These are phyloP conservation scores for Paecilomyces dactylethromorphus DNA, from an alignment of 2,329 filamentous ascomycete species.

Conservation along the genomic window DNA sequence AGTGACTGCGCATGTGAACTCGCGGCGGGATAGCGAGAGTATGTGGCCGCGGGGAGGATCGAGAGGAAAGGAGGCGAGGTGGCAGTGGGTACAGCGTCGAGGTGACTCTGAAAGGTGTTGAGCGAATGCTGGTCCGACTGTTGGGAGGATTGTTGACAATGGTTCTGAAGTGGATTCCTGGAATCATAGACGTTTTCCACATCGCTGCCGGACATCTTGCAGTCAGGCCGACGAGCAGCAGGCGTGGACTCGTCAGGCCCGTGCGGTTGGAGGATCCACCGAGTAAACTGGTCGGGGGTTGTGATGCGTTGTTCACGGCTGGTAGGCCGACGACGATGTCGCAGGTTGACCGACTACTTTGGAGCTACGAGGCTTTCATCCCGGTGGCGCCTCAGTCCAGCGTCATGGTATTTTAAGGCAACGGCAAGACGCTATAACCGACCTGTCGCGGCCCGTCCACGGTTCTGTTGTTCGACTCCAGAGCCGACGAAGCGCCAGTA, in stretches of 20 bases:
- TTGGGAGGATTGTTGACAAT: constrained; percentile 25
- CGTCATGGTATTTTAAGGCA: constrained; percentile 27
- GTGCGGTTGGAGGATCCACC: constrained; percentile 15
- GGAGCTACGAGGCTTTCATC: constrained; percentile 31
- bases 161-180: constrained; percentile 21
- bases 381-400: constrained; percentile 28
- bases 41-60: constrained; percentile 19
- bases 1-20: constrained; percentile 14
- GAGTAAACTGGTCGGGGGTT: constrained; percentile 12
- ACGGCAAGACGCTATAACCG: constrained; percentile 10
- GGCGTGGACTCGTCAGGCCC: constrained; percentile 22
- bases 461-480: background rate
- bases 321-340: constrained; percentile 27
- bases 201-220: constrained; percentile 39
- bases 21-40: constrained; percentile 11
- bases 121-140: constrained; percentile 17
- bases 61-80: constrained; percentile 13
- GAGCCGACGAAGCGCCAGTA: no score
- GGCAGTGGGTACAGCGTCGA: constrained; percentile 21
- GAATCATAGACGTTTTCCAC: constrained; percentile 33
- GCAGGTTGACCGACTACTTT: constrained; percentile 23
- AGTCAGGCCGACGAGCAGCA: constrained; percentile 22
- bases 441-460: background rate
- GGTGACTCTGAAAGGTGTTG: constrained; percentile 14
- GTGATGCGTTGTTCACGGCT: constrained; percentile 33